phyloP scores from a whole-genome alignment of 2,329 filamentous ascomycete species.

The Aspergillus sp. region DNA sequence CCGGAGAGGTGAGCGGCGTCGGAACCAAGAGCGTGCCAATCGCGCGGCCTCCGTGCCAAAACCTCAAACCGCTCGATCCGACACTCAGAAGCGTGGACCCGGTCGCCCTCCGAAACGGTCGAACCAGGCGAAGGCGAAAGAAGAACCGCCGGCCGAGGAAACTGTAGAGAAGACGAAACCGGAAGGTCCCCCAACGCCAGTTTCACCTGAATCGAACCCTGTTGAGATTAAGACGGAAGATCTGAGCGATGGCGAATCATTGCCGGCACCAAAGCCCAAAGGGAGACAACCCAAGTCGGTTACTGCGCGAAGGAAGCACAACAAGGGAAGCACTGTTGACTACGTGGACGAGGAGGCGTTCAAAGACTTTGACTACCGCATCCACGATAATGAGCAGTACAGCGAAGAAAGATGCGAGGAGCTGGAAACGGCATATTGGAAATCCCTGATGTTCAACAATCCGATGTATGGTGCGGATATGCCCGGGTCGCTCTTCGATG shows the following conservation, averaged over 20 bases:
- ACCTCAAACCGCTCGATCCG: slow-evolving; percentile 26
- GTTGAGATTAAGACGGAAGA: slow-evolving; percentile 49
- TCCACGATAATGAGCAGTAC: slow-evolving; percentile 75
- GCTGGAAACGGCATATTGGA: slow-evolving; percentile 92
- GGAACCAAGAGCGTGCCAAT: slow-evolving; percentile 40
- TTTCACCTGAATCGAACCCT: slow-evolving; percentile 45
- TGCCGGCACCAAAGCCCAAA: slow-evolving; percentile 35
- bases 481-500: slow-evolving; percentile 88
- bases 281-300: slow-evolving; percentile 60
- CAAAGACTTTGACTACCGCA: slow-evolving; percentile 79
- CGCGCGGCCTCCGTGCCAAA: slow-evolving; percentile 28
- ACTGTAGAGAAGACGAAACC: slow-evolving; percentile 28
- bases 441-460: slow-evolving; percentile 86
- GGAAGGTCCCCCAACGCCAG: slow-evolving; percentile 45
- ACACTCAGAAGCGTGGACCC: slow-evolving; percentile 39
- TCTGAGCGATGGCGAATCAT: slow-evolving; percentile 35
- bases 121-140: slow-evolving; percentile 31
- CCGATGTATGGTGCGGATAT: slow-evolving; percentile 95
- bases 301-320: slow-evolving; percentile 78
- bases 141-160: slow-evolving; percentile 29
- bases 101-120: slow-evolving; percentile 30
- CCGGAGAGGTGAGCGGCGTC: slow-evolving; percentile 56
- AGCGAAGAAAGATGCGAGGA: slow-evolving; percentile 88
- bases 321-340: slow-evolving; percentile 65
- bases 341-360: slow-evolving; percentile 84